These are phyloP conservation scores for Lentinula raphanica DNA, from an alignment of 768 basidiomycete genomes.

Conservation along the genomic window DNA sequence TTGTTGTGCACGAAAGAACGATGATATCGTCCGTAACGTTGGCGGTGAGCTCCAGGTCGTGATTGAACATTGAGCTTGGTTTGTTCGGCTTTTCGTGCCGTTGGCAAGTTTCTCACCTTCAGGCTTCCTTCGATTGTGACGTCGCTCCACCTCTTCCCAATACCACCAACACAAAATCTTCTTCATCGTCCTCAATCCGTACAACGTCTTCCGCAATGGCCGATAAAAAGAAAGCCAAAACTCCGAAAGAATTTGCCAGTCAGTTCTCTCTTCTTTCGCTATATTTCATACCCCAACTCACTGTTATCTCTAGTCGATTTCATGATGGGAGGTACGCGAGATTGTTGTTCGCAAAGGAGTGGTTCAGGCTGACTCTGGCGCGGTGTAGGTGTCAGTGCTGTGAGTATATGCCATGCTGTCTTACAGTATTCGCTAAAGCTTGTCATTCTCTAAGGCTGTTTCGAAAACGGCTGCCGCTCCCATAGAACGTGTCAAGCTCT, in stretches of 20 bases:
- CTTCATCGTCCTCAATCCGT: too few relatives aligned
- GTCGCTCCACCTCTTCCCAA: too few relatives aligned
- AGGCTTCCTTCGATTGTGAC: too few relatives aligned
- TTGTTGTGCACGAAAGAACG: too few relatives aligned
- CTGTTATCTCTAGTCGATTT: conserved; percentile 64
- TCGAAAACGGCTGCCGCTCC: conserved; percentile 99
- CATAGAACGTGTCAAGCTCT: conserved; percentile 99
- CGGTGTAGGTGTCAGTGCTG: conserved; percentile 71
- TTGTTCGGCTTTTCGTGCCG: too few relatives aligned
- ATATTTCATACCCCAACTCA: conserved; percentile 13
- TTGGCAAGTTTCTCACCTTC: too few relatives aligned
- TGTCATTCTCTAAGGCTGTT: conserved; percentile 64
- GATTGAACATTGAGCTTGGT: too few relatives aligned
- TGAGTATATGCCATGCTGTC: conserved; percentile 31
- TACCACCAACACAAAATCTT: too few relatives aligned
- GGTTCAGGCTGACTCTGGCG: background rate
- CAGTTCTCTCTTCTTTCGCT: conserved; percentile 20
- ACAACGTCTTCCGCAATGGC: conserved; percentile 80
- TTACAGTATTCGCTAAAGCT: conserved; percentile 14
- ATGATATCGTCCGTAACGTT: too few relatives aligned
- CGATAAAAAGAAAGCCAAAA: conserved; percentile 79
- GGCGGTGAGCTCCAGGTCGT: too few relatives aligned
- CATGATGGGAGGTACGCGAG: conserved; percentile 66
- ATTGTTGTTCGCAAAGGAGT: background rate
- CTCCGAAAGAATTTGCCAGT: conserved; percentile 89